Evolutionary conservation across 331 rosid genomes (phyloP), one percentile per base, ranked within the genome.

Genomic region (Malus hybrid): DNA sequence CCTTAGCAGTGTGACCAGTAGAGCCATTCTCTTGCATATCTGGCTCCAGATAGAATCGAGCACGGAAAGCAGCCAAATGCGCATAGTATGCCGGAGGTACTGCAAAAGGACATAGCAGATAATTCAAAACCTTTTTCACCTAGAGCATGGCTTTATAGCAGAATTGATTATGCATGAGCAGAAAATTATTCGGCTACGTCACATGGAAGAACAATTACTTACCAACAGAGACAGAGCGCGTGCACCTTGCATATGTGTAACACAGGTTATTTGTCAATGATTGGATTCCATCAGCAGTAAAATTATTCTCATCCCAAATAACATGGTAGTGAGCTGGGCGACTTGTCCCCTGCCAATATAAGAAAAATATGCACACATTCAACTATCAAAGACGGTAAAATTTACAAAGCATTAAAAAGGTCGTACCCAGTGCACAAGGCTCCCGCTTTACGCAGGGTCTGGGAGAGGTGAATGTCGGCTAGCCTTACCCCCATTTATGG

Each of bases 81-180:
- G 99, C 99, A 86, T 94, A 94, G 56, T 94, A 92, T 55, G 97
- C 99, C 0, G 99, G 99, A 79, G 99, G 99, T 77, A 94, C 99
- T 94, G 88, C 87, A 88, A 31, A 18, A 46, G 24, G 16, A 78
- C 3, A 12, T 12, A 7, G 31, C 14, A 32, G 4, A 55, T 33
- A 32, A 52, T 29, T 52, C 57, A 52, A 52, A 14, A 57, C 22
- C 24, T 33, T 62, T 28, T 62, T 62, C 48, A 42, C 48, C 48
- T 42, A 42, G 48, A 42, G 67, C 69, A 64, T 64, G 69, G 13
- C 22, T 64, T 29, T 32, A 12, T 32, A 18, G 5, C 48, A 57
- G 67, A 59, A 73, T 8, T 56, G 64, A 36, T 33, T 57, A 14
- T 16, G 29, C 8, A 3, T 14, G 5, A 19, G 76, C 76, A 7